Evolutionary conservation across 495 filamentous ascomycete species (phyloP), one percentile per base, ranked within the genome.

Genomic region (Eremomyces bilateralis): DNA sequence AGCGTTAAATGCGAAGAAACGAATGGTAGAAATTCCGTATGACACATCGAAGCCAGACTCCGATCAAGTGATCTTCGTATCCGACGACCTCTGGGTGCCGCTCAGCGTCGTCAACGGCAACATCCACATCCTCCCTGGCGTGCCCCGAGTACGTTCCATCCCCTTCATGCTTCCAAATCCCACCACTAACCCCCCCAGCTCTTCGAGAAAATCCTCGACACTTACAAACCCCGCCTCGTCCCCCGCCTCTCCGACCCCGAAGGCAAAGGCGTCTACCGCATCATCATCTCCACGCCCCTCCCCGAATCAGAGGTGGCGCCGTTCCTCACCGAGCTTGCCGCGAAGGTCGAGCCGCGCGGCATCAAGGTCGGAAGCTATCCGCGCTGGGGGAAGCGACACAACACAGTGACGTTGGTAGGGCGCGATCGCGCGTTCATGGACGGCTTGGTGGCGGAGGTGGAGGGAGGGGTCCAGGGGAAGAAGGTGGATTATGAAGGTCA

Each of bases 341-440:
- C 50, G 11, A 68, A 63, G 51, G 79, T 79, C 4, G 69, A 69
- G 50, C 53, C 65, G 0, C 65, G 64, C 42, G 80, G 80, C 0
- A 64, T 97, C 35, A 94, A 94, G 58, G 80, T 97, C n/a, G 88
- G 88, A 4, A 90, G 80, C 49, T 97, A 97, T 56, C 88, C 88
- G 16, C 60, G 80, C 31, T 93, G 83, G 88, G 80, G 74, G 0
- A 85, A 77, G 61, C 70, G 70, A 45, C 63, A 65, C 19, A 97
- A 97, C 50, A 84, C 81, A 0, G 79, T 97, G 20, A 95, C 88
- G 17, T 58, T 97, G 18, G 84, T 93, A 13, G 88, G 88, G 10
- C 63, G 53, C 8, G 69, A 80, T 40, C 56, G 63, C 44, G 69
- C 59, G 11, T 70, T 56, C 38, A 62, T 80, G 51, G 71, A 77